Evolutionary conservation across 192 early-diverging fungal genomes (phyloP), one percentile per base, ranked within the genome.

Genomic region (Lunasporangiospora selenospora): DNA sequence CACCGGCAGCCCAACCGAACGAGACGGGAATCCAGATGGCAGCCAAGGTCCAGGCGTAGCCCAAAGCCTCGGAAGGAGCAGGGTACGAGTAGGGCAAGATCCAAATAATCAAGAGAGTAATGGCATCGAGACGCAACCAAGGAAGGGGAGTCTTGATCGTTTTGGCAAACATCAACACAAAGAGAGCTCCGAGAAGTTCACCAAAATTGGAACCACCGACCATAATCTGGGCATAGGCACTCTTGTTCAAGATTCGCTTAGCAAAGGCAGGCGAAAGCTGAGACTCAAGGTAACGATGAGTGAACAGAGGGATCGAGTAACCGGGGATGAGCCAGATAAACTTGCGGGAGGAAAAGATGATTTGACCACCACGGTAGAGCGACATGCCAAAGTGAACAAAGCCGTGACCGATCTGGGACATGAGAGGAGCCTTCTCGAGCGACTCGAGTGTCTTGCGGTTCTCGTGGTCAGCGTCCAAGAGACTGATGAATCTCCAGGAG

Each of bases 171-270:
- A 77, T 50, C 18, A 84, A 67, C 6, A 84, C 83, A 31, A 81
- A 75, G 42, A 80, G 45, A 18, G 82, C 84, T 36, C 84, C 82
- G 58, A 62, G 53, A 6, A 84, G 52, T 50, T 87, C 85, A 44
- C 85, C 85, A 80, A 87, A 87, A 50, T 87, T 87, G 65, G 83
- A 85, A 18, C 81, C 83, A 24, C 79, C 83, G 26, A 80, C 61
- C 55, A 87, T 67, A 51, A 87, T 75, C 46, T 65, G 58, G n/a
- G 76, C 49, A 40, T 77, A 79, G 18, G 77, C 70, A 29, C 77
- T 43, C 30, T 86, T 61, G 16, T 62, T 58, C 21, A 84, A 65
- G 29, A 77, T 61, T 4, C 45, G 41, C 45, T 80, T 80, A 21
- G 83, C 81, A 46, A 77, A 87, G 45, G 79, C 79, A 32, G 81